A percentile compares a stretch with the other conserved stretches of the same genome.
phyloP scores from a whole-genome alignment of 805 yeast species.

The Sugiyamaella mastotermitis region DNA sequence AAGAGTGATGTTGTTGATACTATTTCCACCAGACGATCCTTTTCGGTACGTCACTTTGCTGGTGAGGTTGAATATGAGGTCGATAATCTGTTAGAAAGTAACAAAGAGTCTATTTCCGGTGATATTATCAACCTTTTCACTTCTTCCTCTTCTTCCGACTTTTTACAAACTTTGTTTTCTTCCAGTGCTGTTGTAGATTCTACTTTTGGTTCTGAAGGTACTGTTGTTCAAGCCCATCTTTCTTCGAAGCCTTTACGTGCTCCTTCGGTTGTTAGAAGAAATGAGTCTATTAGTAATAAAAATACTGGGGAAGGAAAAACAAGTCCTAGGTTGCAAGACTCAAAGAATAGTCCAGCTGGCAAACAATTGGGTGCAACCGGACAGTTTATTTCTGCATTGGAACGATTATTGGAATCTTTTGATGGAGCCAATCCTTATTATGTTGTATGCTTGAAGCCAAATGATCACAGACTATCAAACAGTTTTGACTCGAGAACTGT shows the following conservation, averaged over 20 bases:
- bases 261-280: slow-evolving; percentile 29
- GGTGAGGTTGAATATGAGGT: slow-evolving; percentile 52
- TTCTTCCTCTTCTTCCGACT: slow-evolving; percentile 33
- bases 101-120: slow-evolving; percentile 44
- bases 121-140: slow-evolving; percentile 36
- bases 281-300: slow-evolving; percentile 4
- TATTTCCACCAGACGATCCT: slow-evolving; percentile 35
- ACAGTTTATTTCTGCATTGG: slow-evolving; percentile 31
- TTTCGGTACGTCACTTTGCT: slow-evolving; percentile 51
- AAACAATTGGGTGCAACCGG: slow-evolving; percentile 23
- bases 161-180: slow-evolving; percentile 29
- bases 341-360: slow-evolving; percentile 6
- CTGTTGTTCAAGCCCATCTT: slow-evolving; percentile 34
- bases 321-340: slow-evolving; percentile 5
- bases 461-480: slow-evolving; percentile 32
- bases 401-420: slow-evolving; percentile 32
- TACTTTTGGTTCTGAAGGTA: slow-evolving; percentile 27
- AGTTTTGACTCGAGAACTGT: slow-evolving; percentile 39
- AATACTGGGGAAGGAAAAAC: slow-evolving; percentile 6
- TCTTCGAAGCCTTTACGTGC: slow-evolving; percentile 36
- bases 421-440: slow-evolving; percentile 36
- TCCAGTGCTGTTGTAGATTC: slow-evolving; percentile 34
- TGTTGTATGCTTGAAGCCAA: slow-evolving; percentile 37
- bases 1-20: slow-evolving; percentile 25
- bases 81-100: slow-evolving; percentile 45